Conservation (phyloP, 192 early-diverging fungal species). For the Dispira simplex region DNA sequence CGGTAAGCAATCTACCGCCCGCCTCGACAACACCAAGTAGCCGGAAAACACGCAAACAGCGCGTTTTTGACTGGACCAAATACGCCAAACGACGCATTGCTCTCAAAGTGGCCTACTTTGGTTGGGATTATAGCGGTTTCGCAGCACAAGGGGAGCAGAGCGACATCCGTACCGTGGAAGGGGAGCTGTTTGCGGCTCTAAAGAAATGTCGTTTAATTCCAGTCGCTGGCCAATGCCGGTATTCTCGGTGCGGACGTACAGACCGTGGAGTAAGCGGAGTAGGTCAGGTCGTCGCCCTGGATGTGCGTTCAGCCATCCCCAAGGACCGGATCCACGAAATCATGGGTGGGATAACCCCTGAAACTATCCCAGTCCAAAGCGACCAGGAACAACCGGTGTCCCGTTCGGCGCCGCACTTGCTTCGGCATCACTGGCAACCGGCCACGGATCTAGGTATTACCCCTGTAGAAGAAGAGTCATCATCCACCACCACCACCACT, state of each 20-base stretch:
- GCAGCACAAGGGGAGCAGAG: conserved; percentile 44
- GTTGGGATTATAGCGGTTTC: conserved; percentile 79
- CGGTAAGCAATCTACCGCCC: neutral
- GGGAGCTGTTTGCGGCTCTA: conserved; percentile 70
- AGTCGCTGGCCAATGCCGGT: conserved; percentile 47
- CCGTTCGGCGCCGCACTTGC: conserved; percentile 1
- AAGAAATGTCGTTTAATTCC: conserved; percentile 59
- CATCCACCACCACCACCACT: neutral
- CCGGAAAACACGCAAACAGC: neutral
- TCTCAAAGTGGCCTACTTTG: conserved; percentile 80
- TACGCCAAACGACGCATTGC: conserved; percentile 68
- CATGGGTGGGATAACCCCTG: conserved; percentile 11
- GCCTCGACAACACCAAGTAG: neutral
- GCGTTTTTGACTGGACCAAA: conserved; percentile 55
- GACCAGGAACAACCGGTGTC: conserved; percentile 14
- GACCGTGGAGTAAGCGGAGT: conserved; percentile 84
- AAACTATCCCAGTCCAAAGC: conserved; percentile 15
- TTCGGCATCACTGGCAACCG: neutral
- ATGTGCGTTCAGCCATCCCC: conserved; percentile 46
- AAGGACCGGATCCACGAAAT: neutral
- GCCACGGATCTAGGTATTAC: conserved; percentile 6
- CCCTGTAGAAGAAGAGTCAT: neutral
- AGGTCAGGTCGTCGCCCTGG: conserved; percentile 74
- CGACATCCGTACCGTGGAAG: conserved; percentile 60
- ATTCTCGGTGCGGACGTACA: conserved; percentile 69